Percentiles rank a stretch among this genome's conserved stretches.
Evolutionary conservation across 768 basidiomycete species (phyloP).

Genomic region (Pleurotus platypus): DNA sequence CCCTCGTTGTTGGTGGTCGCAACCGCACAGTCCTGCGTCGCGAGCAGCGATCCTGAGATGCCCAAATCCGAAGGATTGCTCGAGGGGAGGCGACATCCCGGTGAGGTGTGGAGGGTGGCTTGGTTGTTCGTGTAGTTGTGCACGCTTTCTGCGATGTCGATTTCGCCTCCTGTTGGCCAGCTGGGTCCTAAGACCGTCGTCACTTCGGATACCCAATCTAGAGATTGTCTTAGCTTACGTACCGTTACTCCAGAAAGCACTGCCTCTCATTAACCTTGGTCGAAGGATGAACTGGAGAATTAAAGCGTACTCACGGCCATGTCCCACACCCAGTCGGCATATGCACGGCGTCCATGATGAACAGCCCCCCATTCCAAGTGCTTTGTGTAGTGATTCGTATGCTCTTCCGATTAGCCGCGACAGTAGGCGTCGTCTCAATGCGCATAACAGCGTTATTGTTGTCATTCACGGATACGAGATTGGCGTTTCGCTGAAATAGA

Average conservation of each 20-base stretch:
- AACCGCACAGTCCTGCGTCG: constrained; percentile 70
- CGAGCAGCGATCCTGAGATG: constrained; percentile 66
- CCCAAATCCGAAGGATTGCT: constrained; percentile 40
- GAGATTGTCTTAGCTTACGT: neutral
- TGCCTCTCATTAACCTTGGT: constrained; percentile 12
- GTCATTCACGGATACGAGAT: constrained; percentile 62
- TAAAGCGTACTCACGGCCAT: constrained; percentile 56
- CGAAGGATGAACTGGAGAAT: neutral
- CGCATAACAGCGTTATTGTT: constrained; percentile 82
- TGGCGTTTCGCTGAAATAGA: constrained; percentile 41
- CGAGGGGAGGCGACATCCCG: constrained; percentile 64
- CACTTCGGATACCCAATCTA: constrained; percentile 8
- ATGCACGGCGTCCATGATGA: constrained; percentile 82
- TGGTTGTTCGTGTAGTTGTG: constrained; percentile 79
- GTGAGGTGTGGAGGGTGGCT: constrained; percentile 74
- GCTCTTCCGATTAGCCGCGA: constrained; percentile 64
- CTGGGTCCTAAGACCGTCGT: constrained; percentile 39
- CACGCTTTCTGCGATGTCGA: constrained; percentile 84
- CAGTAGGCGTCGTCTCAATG: constrained; percentile 80
- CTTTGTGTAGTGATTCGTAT: constrained; percentile 71
- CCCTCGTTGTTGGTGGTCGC: constrained; percentile 70
- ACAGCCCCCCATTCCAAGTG: constrained; percentile 60
- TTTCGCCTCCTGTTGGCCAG: constrained; percentile 70
- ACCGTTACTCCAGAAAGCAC: constrained; percentile 50
- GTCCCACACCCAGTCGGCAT: constrained; percentile 90